Base-by-base conservation (phyloP, 2,329 filamentous ascomycete genomes). In the Aspergillus japonicus region DNA sequence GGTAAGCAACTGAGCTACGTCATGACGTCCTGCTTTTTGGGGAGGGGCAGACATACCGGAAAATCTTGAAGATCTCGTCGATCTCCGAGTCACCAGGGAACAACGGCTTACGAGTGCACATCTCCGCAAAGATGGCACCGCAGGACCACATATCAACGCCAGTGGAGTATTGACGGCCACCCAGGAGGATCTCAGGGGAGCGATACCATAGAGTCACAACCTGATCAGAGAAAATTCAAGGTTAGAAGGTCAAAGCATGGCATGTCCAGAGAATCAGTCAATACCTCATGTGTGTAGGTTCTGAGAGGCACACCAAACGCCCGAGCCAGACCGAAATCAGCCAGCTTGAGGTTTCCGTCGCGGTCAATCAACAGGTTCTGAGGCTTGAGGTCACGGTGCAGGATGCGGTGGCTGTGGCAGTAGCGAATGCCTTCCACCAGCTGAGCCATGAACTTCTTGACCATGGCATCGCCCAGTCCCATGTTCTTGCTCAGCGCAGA, bases 111-210 rank as follows among this genome's bases (percentile, higher is more conserved):
- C 91, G 87, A 1, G 92, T 96, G 78, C 91, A 96, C 93, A 96
- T 96, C 78, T 96, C 92, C 10, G 93, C 92, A 75, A 96, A 96
- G 77, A 96, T 96, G 76, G 92, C 95, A 63, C 92, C 92, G 53
- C 93, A 88, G 33, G 91, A 95, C 92, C 92, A 96, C 90, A 96
- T 96, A 72, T 96, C 92, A 47, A 96, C 92, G 59, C 92, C 92
- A 14, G 92, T 96, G 14, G 91, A 95, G 80, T 96, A 96, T 75
- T 96, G 92, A 55, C 92, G 88, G 59, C 92, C 92, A 73, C 92
- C 92, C 1, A 96, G 86, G 21, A 96, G 83, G 77, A 96, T 96
- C 76, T 96, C 92, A 1, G 92, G 92, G 8, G 92, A 85, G 63
- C 93, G 89, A 75, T 96, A 96, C 92, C 92, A 96, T 59, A 96